Evolutionary conservation across 345 rosid genomes (phyloP).

Genomic region (Linum tenue): DNA sequence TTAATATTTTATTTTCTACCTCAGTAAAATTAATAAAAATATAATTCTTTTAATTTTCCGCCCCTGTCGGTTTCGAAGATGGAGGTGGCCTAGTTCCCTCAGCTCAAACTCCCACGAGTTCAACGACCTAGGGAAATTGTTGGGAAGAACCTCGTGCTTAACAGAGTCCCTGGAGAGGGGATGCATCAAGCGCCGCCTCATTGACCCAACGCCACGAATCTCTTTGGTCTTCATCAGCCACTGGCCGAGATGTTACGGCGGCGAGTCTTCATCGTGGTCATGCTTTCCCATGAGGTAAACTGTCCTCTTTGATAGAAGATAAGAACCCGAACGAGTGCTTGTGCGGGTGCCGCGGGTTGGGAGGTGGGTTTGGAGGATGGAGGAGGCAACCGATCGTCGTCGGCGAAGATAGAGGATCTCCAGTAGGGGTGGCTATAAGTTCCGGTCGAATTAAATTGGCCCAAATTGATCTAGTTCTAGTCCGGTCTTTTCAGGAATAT

Average conservation of each 20-base stretch:
- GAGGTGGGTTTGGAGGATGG: no score
- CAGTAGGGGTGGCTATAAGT: no score
- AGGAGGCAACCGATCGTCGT: no score
- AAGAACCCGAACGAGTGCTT: slow-evolving; percentile 36
- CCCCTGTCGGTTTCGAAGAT: no score
- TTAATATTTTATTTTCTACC: no score
- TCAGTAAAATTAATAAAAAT: no score
- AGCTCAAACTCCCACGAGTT: slow-evolving; percentile 34
- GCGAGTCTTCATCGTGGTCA: background rate
- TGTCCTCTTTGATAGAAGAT: slow-evolving; percentile 46
- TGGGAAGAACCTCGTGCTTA: slow-evolving; percentile 21
- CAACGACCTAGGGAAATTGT: slow-evolving; percentile 34
- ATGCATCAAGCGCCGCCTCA: slow-evolving; percentile 34
- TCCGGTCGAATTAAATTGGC: no score
- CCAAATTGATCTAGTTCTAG: no score
- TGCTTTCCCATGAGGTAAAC: slow-evolving; percentile 40
- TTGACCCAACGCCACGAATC: slow-evolving; percentile 12
- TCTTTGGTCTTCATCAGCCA: slow-evolving; percentile 72
- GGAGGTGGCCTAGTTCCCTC: slow-evolving; percentile 37
- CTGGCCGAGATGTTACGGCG: slow-evolving; percentile 16
- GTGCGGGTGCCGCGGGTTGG: no score
- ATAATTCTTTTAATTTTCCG: no score
- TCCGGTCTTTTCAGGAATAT: no score
- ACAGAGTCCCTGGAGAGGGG: slow-evolving; percentile 45
- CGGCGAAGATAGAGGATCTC: no score